Evolutionary conservation across 768 basidiomycete species (phyloP), one percentile per base, ranked within the genome.

Genomic region (Amanita pseudoporphyria): DNA sequence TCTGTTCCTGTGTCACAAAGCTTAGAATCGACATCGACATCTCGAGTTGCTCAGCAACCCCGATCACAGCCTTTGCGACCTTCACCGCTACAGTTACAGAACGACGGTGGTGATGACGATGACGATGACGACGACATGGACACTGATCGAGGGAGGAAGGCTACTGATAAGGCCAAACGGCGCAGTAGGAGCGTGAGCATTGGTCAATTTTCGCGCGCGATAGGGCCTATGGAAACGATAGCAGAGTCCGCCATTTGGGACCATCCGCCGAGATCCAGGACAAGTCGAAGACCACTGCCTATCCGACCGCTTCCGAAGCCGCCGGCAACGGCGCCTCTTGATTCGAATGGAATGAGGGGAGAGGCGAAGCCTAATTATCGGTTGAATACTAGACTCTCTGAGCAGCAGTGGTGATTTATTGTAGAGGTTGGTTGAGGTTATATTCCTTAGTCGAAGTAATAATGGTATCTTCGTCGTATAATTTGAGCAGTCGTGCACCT

Each of bases 111-210:
- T 6, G 19, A 18, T n/a, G n/a, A n/a, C n/a, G n/a, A n/a, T n/a
- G n/a, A 2, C 9, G 35, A 28, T 5, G 45, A 37, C 16, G 32
- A 30, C n/a, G 19, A 18, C 9, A 40, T 19, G 19, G 5, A n/a
- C 21, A 9, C 24, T 13, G 14, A n/a, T 12, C 44, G 33, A 19
- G 30, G 44, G 14, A 28, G 41, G 44, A 37, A 5, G 7, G 9
- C 21, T 7, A 18, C 24, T n/a, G 45, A 47, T 10, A 47, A 9
- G 22, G 22, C n/a, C 32, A 47, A 47, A 12, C 45, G 45, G 16
- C 45, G 45, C 45, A 47, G 45, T 35, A 47, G 45, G 35, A 40
- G 47, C 18, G 47, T 18, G 16, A 40, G 47, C 32, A n/a, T 38
- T 2, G 38, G 47, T 14, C 26, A 37, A 30, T 39, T 9, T 9